Conservation (phyloP, 1,284 basidiomycete species). For the Pterula multifida region DNA sequence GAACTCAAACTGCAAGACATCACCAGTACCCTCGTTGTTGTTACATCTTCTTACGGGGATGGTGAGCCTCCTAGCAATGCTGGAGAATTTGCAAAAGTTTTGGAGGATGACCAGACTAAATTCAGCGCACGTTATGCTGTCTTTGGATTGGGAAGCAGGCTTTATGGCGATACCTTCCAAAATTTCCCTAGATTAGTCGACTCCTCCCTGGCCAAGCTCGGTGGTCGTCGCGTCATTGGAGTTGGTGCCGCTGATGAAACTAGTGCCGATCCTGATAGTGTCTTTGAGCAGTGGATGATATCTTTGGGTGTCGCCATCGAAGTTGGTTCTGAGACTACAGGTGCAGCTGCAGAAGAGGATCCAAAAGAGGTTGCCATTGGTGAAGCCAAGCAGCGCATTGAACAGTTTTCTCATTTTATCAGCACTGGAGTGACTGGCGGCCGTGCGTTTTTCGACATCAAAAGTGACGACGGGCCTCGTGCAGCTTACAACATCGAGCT, state of each 20-base stretch:
- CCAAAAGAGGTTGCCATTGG: neutral
- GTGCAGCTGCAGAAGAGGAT: neutral
- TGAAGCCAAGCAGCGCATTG: neutral
- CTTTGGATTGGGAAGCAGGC: neutral
- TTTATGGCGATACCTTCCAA: neutral
- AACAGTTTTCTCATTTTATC: neutral
- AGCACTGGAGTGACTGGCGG: neutral
- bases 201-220: neutral
- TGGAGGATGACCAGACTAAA: neutral
- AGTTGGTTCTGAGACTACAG: neutral
- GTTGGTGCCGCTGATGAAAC: neutral
- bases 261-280: neutral
- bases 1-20: neutral
- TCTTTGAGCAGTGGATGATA: slow-evolving; percentile 1
- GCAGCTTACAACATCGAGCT: slow-evolving; percentile 1
- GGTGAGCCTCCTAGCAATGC: neutral
- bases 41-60: neutral
- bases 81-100: neutral
- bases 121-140: neutral
- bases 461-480: neutral
- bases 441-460: neutral
- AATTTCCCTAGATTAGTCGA: neutral
- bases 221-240: neutral
- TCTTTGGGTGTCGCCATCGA: neutral
- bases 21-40: neutral